Conservation (phyloP, 495 filamentous ascomycete species). For the Tuber calosporum region DNA sequence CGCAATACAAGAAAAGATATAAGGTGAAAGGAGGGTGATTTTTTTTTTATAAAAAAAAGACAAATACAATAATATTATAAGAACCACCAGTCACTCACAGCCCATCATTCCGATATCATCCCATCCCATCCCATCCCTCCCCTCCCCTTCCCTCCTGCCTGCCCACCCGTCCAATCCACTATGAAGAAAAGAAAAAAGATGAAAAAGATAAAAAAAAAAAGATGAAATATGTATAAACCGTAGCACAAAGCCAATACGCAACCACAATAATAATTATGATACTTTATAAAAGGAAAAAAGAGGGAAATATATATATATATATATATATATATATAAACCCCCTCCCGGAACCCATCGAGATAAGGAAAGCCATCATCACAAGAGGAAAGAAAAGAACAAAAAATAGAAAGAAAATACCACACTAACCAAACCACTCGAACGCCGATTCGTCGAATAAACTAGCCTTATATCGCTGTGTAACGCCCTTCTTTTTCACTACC, state of each 20-base stretch:
- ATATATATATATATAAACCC: neutral
- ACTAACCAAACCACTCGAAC: constrained; percentile 24
- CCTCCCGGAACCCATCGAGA: constrained; percentile 4
- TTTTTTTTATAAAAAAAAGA: neutral
- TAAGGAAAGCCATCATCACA: constrained; percentile 1
- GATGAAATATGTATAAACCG: neutral
- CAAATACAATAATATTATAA: neutral
- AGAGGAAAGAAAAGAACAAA: constrained; percentile 8
- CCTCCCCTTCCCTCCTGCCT: neutral
- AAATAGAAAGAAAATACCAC: constrained; percentile 7
- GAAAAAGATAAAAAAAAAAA: neutral
- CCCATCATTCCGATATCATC: neutral
- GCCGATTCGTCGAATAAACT: neutral
- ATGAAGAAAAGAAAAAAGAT: neutral
- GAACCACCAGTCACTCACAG: neutral
- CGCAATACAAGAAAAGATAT: neutral
- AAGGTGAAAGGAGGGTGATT: neutral
- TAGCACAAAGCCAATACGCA: neutral
- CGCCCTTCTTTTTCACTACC: neutral
- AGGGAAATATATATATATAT: neutral
- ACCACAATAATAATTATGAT: neutral
- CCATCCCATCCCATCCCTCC: neutral
- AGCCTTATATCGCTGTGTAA: neutral
- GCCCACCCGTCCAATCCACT: neutral
- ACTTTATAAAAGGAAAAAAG: neutral